phyloP scores from a whole-genome alignment of 257 asterid species.

The Gentiana macrophylla region DNA sequence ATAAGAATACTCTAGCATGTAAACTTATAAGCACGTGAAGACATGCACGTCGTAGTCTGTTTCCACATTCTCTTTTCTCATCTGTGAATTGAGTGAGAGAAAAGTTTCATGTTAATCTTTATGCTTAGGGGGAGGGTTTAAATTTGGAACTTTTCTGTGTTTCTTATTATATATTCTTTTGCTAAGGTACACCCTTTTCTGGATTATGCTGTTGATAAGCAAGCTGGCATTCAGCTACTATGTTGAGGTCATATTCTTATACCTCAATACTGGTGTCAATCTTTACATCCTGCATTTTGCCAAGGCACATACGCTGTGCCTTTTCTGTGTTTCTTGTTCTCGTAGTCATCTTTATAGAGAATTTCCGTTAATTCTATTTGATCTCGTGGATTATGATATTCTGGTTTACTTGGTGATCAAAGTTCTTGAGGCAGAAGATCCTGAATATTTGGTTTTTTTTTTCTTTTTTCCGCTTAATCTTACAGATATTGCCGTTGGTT shows the following conservation, averaged over 20 bases:
- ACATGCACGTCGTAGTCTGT: no score
- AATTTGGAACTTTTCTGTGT: neutral
- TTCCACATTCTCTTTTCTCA: neutral
- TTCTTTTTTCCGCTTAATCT: conserved; percentile 12
- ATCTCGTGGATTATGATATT: no score
- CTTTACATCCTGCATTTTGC: no score
- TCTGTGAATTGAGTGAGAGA: neutral
- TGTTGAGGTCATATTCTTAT: conserved; percentile 64
- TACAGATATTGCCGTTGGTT: conserved; percentile 83
- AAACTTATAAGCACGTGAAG: no score
- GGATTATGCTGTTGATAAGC: conserved; percentile 85
- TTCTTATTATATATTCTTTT: conserved; percentile 6
- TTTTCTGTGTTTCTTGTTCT: no score
- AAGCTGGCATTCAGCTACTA: conserved; percentile 97
- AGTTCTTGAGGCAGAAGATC: no score
- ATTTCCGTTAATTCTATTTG: no score
- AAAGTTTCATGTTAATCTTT: no score
- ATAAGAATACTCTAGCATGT: conserved; percentile 6
- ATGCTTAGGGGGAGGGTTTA: neutral
- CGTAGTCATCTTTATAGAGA: no score
- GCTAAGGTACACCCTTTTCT: conserved; percentile 81
- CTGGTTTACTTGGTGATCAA: no score
- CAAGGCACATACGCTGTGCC: no score
- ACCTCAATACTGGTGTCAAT: neutral
- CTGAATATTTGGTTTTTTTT: neutral